These are phyloP conservation scores for Aureobasidium namibiae DNA, from an alignment of 2,329 filamentous ascomycete species.

Conservation along the genomic window DNA sequence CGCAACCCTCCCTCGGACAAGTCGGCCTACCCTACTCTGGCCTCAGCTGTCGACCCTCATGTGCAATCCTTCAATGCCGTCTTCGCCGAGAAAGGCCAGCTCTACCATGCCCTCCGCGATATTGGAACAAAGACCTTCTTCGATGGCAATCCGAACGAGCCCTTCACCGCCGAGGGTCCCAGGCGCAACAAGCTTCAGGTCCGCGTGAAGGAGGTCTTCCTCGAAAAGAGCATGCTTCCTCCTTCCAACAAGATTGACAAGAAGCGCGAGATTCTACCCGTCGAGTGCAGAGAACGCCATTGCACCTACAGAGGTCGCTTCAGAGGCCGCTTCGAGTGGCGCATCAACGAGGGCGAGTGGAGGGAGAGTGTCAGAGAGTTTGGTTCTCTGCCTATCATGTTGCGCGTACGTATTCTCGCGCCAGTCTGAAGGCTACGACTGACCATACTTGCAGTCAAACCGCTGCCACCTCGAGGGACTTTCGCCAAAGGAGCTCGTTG, in stretches of 20 bases:
- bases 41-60: constrained; percentile 80
- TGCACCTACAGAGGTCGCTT: constrained; percentile 83
- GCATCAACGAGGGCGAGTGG: constrained; percentile 78
- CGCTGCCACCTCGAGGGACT: constrained; percentile 83
- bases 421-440: constrained; percentile 18
- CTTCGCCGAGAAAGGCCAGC: constrained; percentile 63
- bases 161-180: background rate
- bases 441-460: constrained; percentile 54
- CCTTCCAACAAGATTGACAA: constrained; percentile 74
- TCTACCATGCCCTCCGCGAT: constrained; percentile 72
- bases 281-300: constrained; percentile 92
- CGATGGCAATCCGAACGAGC: constrained; percentile 56
- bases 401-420: constrained; percentile 54
- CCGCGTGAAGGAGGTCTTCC: constrained; percentile 68
- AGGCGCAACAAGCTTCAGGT: constrained; percentile 62
- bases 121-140: constrained; percentile 85
- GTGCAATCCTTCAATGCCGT: constrained; percentile 93
- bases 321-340: constrained; percentile 73
- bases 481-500: constrained; percentile 72
- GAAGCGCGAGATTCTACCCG: constrained; percentile 78
- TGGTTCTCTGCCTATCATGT: constrained; percentile 85
- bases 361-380: constrained; percentile 76
- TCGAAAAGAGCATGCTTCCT: constrained; percentile 75
- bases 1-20: constrained; percentile 78
- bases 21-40: constrained; percentile 78